A percentile compares a stretch with the other conserved stretches of the same genome.
Conservation (phyloP, 1,139 yeast genomes). For the Protomyces gravidus region DNA sequence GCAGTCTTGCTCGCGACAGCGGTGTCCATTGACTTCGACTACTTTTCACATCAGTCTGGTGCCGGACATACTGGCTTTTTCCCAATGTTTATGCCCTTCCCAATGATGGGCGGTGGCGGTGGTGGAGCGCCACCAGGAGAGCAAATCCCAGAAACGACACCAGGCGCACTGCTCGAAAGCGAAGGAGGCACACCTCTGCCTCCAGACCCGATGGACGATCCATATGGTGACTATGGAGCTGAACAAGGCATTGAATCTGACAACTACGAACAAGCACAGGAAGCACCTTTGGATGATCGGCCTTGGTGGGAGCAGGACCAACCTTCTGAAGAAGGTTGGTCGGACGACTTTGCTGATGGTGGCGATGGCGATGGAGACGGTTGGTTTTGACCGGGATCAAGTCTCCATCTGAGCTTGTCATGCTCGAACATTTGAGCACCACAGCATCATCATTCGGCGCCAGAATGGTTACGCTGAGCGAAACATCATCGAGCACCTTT, state of each 20-base stretch:
- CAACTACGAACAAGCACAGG: background rate
- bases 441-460: no score
- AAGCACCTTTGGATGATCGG: background rate
- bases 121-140: background rate
- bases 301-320: conserved; percentile 21
- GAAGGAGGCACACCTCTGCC: background rate
- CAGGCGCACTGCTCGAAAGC: conserved; percentile 1
- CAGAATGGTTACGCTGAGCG: no score
- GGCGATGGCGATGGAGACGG: background rate
- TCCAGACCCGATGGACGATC: background rate
- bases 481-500: no score
- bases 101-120: background rate
- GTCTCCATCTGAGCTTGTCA: no score
- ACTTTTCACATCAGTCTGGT: conserved; percentile 81
- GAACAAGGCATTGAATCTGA: background rate
- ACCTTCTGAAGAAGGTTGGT: background rate
- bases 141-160: background rate
- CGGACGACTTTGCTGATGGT: background rate
- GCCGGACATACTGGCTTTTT: conserved; percentile 9
- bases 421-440: no score
- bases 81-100: conserved; percentile 8
- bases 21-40: conserved; percentile 88
- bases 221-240: background rate
- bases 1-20: conserved; percentile 84
- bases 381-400: background rate